A percentile compares a stretch with the other conserved stretches of the same genome.
phyloP scores from a whole-genome alignment of 129 eudicot species.

The Artemisia annua region DNA sequence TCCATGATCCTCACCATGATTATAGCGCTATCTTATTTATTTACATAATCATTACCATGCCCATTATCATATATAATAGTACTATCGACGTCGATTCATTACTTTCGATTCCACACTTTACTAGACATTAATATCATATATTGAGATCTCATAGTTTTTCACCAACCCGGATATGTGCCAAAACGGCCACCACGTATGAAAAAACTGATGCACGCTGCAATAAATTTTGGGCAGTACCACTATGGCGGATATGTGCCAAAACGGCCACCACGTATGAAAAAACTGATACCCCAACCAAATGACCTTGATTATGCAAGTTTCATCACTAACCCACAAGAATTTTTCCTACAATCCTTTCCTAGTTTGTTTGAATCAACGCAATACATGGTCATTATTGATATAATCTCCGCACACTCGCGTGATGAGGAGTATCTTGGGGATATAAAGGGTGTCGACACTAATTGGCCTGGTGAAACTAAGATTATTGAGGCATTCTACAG shows the following conservation, averaged over 20 bases:
- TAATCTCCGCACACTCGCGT: slow-evolving; percentile 8
- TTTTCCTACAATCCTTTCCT: slow-evolving; percentile 57
- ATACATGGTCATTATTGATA: slow-evolving; percentile 58
- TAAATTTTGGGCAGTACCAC: slow-evolving; percentile 58
- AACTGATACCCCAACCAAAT: neutral
- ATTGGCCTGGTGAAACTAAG: slow-evolving; percentile 42
- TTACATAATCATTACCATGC: too few species aligned
- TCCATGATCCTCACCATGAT: too few species aligned
- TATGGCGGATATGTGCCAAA: neutral
- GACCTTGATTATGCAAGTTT: neutral
- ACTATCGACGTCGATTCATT: too few species aligned
- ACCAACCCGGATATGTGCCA: too few species aligned
- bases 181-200: too few species aligned
- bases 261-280: slow-evolving; percentile 3
- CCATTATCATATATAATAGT: too few species aligned
- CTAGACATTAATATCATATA: too few species aligned
- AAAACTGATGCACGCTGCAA: slow-evolving; percentile 63
- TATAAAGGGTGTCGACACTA: slow-evolving; percentile 33
- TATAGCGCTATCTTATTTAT: too few species aligned
- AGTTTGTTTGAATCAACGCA: slow-evolving; percentile 62
- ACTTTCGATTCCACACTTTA: too few species aligned
- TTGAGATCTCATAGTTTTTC: too few species aligned
- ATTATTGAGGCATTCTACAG: slow-evolving; percentile 56
- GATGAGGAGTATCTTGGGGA: slow-evolving; percentile 21
- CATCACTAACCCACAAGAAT: slow-evolving; percentile 45